Evolutionary conservation across 2,329 filamentous ascomycete species (phyloP).

Genomic region (Biscogniauxia sp.): DNA sequence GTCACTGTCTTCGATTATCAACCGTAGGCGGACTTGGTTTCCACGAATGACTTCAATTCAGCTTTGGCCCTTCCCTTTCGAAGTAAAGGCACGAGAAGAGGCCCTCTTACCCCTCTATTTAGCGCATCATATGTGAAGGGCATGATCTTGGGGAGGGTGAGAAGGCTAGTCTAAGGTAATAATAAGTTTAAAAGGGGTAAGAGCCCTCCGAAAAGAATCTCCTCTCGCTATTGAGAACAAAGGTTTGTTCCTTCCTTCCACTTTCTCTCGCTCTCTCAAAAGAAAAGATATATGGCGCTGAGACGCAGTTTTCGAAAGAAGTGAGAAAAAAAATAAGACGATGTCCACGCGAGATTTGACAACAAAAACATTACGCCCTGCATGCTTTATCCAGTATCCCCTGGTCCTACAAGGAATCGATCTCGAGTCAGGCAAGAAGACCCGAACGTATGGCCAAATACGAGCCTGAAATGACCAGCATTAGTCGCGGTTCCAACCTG

Average conservation of each 20-base stretch:
- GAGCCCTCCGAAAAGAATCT: no score
- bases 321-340: slow-evolving; percentile 10
- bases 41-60: no score
- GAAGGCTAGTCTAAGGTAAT: no score
- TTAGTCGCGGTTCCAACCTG: slow-evolving; percentile 6
- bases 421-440: slow-evolving; percentile 6
- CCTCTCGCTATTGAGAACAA: no score
- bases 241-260: neutral
- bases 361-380: slow-evolving; percentile 1
- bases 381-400: slow-evolving; percentile 31
- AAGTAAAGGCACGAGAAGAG: no score
- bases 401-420: slow-evolving; percentile 28
- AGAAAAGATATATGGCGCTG: slow-evolving; percentile 13
- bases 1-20: no score
- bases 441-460: slow-evolving; percentile 12
- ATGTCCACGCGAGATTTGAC: neutral
- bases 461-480: slow-evolving; percentile 2
- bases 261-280: slow-evolving; percentile 7
- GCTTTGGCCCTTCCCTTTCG: no score
- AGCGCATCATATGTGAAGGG: no score
- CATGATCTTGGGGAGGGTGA: no score
- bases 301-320: slow-evolving; percentile 3
- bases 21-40: no score
- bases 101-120: no score
- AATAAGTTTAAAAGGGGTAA: no score